Percentiles rank a stretch among this genome's conserved stretches.
Evolutionary conservation across 2,329 filamentous ascomycete species (phyloP).

Genomic region (Beauveria brongniartii): DNA sequence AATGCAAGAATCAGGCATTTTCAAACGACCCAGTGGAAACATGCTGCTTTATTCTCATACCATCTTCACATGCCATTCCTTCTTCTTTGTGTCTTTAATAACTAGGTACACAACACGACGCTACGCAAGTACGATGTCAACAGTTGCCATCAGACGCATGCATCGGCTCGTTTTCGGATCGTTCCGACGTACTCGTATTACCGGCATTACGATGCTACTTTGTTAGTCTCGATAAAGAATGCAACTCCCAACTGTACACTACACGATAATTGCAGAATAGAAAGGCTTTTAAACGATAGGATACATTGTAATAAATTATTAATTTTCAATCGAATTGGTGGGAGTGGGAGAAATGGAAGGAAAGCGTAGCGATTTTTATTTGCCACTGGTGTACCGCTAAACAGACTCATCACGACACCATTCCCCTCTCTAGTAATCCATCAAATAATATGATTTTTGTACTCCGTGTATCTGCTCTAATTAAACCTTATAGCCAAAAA

Average conservation of each 20-base stretch:
- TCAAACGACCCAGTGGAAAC: neutral
- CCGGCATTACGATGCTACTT: too few relatives aligned
- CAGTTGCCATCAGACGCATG: too few relatives aligned
- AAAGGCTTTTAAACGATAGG: too few relatives aligned
- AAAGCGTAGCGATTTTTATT: too few relatives aligned
- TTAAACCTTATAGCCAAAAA: neutral
- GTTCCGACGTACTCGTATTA: constrained; percentile 8
- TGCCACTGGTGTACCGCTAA: neutral
- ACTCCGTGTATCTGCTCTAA: neutral
- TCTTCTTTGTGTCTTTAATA: neutral
- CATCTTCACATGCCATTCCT: constrained; percentile 5
- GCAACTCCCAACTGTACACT: too few relatives aligned
- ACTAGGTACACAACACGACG: too few relatives aligned
- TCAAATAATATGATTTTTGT: neutral
- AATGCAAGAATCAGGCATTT: neutral
- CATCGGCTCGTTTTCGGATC: constrained; percentile 3
- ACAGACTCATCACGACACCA: neutral
- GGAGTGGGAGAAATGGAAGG: too few relatives aligned
- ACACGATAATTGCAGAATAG: too few relatives aligned
- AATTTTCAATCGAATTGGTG: too few relatives aligned
- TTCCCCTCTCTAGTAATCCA: neutral
- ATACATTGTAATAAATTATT: too few relatives aligned
- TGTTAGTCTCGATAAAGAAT: too few relatives aligned
- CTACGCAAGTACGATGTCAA: too few relatives aligned
- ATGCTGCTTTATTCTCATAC: constrained; percentile 6